phyloP scores from a whole-genome alignment of 768 basidiomycete genomes.

The Boletales sp. region DNA sequence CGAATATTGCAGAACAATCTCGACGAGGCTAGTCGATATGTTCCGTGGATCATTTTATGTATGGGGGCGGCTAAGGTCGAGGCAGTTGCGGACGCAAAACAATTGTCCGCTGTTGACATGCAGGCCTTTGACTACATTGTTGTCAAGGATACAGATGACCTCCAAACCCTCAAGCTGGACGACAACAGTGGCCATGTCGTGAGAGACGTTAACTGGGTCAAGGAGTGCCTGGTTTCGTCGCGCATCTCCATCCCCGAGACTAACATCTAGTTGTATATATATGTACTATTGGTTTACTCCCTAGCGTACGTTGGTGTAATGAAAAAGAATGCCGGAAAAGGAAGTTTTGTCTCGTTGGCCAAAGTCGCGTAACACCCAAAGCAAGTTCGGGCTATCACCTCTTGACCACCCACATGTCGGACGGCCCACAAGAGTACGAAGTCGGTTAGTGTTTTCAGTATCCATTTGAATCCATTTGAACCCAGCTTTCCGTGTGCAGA shows the following conservation, averaged over 20 bases:
- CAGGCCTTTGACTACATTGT: constrained; percentile 60
- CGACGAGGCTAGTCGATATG: constrained; percentile 41
- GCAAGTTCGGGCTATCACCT: too few species aligned
- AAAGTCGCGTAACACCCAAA: neutral
- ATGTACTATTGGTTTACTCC: neutral
- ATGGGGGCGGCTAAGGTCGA: constrained; percentile 79
- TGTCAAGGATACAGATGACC: constrained; percentile 41
- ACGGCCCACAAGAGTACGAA: constrained; percentile 54
- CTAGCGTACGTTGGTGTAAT: neutral
- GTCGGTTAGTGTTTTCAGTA: constrained; percentile 47
- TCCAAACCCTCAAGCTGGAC: constrained; percentile 27
- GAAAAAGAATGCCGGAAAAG: constrained; percentile 5
- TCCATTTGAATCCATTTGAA: neutral
- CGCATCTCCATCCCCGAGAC: constrained; percentile 38
- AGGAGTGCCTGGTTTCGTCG: constrained; percentile 70
- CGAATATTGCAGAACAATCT: constrained; percentile 15
- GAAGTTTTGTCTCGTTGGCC: constrained; percentile 16
- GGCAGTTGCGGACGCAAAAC: constrained; percentile 47
- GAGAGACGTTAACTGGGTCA: constrained; percentile 69
- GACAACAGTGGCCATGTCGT: constrained; percentile 26
- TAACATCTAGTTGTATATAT: neutral
- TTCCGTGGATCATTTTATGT: constrained; percentile 65
- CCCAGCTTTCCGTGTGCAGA: constrained; percentile 35
- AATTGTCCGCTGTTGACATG: constrained; percentile 24
- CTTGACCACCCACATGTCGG: too few species aligned